Conservation (phyloP, 73 alveolate species). For the Uronychia setigera region DNA sequence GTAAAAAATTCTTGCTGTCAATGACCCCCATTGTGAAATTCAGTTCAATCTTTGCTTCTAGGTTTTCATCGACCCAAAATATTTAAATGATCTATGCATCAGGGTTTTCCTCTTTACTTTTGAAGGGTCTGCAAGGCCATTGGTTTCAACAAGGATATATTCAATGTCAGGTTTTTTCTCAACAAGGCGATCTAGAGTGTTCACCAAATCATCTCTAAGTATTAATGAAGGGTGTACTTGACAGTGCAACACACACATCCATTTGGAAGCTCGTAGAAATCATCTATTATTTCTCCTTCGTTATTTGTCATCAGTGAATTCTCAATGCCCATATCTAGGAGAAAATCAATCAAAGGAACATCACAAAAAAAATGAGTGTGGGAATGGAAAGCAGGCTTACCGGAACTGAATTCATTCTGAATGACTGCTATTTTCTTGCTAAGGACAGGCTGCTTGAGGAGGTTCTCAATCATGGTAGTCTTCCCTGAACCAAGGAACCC, state of each 20-base stretch:
- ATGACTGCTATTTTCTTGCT: constrained; percentile 71
- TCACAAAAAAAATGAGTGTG: no score
- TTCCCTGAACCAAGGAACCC: constrained; percentile 76
- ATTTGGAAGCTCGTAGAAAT: constrained; percentile 80
- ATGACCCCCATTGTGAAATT: constrained; percentile 60
- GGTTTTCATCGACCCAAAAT: constrained; percentile 82
- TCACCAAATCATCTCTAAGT: constrained; percentile 65
- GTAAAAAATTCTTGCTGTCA: constrained; percentile 54
- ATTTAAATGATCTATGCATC: constrained; percentile 67
- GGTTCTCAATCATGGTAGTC: constrained; percentile 55
- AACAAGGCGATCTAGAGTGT: constrained; percentile 64
- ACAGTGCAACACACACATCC: constrained; percentile 85
- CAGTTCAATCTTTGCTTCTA: constrained; percentile 55
- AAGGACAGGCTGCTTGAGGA: constrained; percentile 37
- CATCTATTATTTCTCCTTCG: constrained; percentile 69
- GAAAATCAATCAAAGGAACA: no score
- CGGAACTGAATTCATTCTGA: constrained; percentile 72
- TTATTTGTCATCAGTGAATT: constrained; percentile 67
- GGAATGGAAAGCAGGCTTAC: no score
- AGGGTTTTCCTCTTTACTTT: no score
- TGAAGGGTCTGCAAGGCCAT: constrained; percentile 86
- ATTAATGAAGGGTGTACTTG: no score
- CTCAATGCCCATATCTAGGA: constrained; percentile 86
- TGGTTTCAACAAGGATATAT: constrained; percentile 72
- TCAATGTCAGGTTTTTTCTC: constrained; percentile 65